Base-by-base conservation (phyloP, 2,329 filamentous ascomycete species). In the Xylaria sp. region DNA sequence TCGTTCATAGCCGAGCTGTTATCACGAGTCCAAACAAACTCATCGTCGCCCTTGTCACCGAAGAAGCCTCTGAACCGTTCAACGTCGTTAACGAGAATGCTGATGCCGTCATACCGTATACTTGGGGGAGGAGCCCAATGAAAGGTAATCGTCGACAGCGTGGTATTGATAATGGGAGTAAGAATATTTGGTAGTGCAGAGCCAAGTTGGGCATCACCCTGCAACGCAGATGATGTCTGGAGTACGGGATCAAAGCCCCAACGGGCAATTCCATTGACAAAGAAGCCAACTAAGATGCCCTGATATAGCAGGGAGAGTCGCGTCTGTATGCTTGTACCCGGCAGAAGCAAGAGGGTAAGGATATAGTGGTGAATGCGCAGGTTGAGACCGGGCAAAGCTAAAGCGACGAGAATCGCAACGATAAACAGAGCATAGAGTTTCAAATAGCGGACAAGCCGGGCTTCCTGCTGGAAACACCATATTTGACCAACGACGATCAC, bases 321-420 rank as follows among this genome's bases (percentile, higher is more conserved):
- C 6, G 93, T 98, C 73, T 97, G 94, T 80, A 98, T 90, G 62
- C 89, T 90, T 0, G 96, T 98, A 0, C 94, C 96, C 0, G 94
- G 94, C 5, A 98, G 87, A 0, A 99, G 86, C 0, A 98, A 84
- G 15, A 99, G 87, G 1, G 91, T 94, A 4, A 98, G 85, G 72
- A 98, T 93, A 78, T 98, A 99, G 80, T 99, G 96, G 78, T 99
- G 96, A 66, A 99, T 73, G 41, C 96, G 90, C 59, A 99, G 86
- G 70, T 90, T 92, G 61, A 97, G 88, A 8, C 90, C 88, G 0
- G 95, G 95, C 6, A 97, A 81, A 0, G 87, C 82, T 13, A 97
- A 84, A 41, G 92, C 86, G 59, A 94, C 82, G 36, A 96, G 77
- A 43, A 98, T 88, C n/a, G 84, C 85, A 2, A 83, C 78, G 1